Conservation (phyloP, 2,329 filamentous ascomycete genomes). For the Pseudodiploospora longispora region DNA sequence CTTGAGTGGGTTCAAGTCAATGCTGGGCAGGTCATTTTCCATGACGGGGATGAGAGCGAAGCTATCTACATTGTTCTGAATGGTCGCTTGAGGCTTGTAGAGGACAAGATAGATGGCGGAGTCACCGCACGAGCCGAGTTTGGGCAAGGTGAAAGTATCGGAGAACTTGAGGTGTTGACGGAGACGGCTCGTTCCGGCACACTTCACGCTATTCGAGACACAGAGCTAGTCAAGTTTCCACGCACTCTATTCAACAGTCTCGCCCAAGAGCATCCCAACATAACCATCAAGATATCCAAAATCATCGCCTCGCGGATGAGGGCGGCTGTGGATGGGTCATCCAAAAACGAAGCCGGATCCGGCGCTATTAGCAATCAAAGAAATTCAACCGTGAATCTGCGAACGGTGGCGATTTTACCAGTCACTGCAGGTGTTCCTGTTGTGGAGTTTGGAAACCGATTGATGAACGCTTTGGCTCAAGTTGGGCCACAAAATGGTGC, state of each 20-base stretch:
- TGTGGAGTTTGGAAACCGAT: constrained; percentile 82
- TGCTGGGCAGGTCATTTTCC: constrained; percentile 89
- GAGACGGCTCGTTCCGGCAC: constrained; percentile 87
- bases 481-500: constrained; percentile 86
- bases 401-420: constrained; percentile 86
- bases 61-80: constrained; percentile 98
- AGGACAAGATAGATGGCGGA: constrained; percentile 71
- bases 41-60: constrained; percentile 90
- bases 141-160: constrained; percentile 94
- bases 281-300: constrained; percentile 98
- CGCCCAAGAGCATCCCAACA: constrained; percentile 92
- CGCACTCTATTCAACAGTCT: constrained; percentile 95
- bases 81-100: constrained; percentile 75
- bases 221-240: constrained; percentile 91
- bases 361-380: constrained; percentile 47
- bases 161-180: constrained; percentile 93
- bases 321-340: constrained; percentile 72
- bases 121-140: constrained; percentile 86
- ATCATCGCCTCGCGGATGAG: constrained; percentile 96
- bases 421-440: constrained; percentile 89
- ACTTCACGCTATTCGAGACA: constrained; percentile 91
- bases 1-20: constrained; percentile 97
- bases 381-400: constrained; percentile 82
- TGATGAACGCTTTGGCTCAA: constrained; percentile 82
- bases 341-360: constrained; percentile 57